Percentiles rank a stretch among this genome's conserved stretches.
Conservation (phyloP, 164 flowering plant species). For the Saururus chinensis region DNA sequence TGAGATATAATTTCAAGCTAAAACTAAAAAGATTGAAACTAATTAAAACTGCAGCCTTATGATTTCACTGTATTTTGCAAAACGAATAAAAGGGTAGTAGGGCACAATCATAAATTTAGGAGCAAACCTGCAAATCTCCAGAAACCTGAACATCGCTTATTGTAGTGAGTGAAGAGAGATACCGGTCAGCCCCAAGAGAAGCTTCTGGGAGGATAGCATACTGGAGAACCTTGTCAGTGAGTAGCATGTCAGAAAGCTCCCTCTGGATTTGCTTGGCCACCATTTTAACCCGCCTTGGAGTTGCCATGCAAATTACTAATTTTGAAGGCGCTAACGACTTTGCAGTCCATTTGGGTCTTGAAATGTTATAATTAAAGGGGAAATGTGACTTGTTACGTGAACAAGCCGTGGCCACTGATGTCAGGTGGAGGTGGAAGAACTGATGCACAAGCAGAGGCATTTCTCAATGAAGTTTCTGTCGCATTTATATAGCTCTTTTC, state of each 20-base stretch:
- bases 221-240: constrained; percentile 73
- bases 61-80: too few relatives aligned
- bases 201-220: constrained; percentile 74
- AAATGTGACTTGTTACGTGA: neutral
- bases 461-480: neutral
- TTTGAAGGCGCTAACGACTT: neutral
- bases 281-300: constrained; percentile 82
- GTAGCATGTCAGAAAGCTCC: constrained; percentile 80
- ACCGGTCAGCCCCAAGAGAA: constrained; percentile 84
- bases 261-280: constrained; percentile 88
- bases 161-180: constrained; percentile 78
- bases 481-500: too few relatives aligned
- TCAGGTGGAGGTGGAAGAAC: neutral
- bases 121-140: constrained; percentile 65
- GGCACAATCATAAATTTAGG: neutral
- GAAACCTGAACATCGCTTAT: constrained; percentile 84
- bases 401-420: neutral
- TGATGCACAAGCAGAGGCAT: constrained; percentile 2
- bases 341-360: neutral
- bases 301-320: constrained; percentile 60
- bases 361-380: neutral
- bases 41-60: too few relatives aligned
- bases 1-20: too few relatives aligned
- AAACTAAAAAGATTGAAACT: too few relatives aligned
- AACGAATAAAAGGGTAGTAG: neutral